phyloP scores from a whole-genome alignment of 2,329 filamentous ascomycete genomes.

The Aspergillus flavus region DNA sequence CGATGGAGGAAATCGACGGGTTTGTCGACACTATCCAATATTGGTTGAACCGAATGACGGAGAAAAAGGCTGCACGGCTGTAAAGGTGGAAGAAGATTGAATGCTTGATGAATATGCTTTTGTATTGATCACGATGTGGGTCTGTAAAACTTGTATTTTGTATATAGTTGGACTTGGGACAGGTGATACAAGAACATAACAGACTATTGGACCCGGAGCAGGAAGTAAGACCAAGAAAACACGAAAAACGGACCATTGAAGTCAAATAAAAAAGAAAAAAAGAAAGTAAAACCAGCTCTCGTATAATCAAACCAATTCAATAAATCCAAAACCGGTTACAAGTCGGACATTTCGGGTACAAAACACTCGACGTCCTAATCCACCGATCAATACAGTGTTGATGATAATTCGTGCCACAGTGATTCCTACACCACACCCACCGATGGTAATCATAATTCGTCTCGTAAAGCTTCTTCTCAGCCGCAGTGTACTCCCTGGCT shows the following conservation, averaged over 20 bases:
- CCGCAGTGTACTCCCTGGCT: background rate
- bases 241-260: background rate
- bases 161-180: background rate
- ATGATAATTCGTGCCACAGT: conserved; percentile 24
- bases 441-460: background rate
- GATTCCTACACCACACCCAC: conserved; percentile 17
- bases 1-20: conserved; percentile 56
- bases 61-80: conserved; percentile 17
- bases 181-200: background rate
- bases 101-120: background rate
- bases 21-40: conserved; percentile 52
- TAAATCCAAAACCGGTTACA: conserved; percentile 15
- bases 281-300: background rate
- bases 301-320: background rate
- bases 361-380: background rate
- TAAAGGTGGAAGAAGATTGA: background rate
- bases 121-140: background rate
- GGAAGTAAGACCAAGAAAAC: background rate
- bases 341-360: conserved; percentile 17
- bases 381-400: conserved; percentile 16
- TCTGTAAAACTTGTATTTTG: background rate
- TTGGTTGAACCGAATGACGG: conserved; percentile 47
- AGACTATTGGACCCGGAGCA: background rate
- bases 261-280: background rate
- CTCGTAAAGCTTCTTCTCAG: background rate